A percentile compares a stretch with the other conserved stretches of the same genome.
Evolutionary conservation across 441 rosid species (phyloP).

Genomic region (Breynia disticha): DNA sequence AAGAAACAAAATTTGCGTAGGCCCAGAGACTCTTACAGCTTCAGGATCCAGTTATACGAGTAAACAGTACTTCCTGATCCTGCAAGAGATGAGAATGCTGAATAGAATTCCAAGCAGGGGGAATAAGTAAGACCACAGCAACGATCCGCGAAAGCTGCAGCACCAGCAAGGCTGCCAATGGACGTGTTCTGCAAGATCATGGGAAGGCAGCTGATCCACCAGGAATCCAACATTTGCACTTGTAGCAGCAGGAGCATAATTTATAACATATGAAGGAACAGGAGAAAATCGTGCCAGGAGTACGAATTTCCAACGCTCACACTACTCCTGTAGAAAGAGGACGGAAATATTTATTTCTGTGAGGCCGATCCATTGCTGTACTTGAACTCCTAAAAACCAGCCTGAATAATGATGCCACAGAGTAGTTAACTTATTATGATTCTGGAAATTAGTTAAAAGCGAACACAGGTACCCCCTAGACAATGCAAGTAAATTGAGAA

Average conservation of each 20-base stretch:
- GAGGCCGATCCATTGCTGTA: slow-evolving; percentile 62
- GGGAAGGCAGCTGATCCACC: slow-evolving; percentile 72
- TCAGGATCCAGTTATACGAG: slow-evolving; percentile 32
- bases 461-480: background rate
- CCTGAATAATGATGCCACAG: slow-evolving; percentile 33
- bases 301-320: slow-evolving; percentile 87
- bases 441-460: slow-evolving; percentile 1
- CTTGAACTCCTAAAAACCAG: slow-evolving; percentile 60
- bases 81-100: slow-evolving; percentile 65
- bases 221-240: slow-evolving; percentile 59
- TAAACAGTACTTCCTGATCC: slow-evolving; percentile 64
- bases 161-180: slow-evolving; percentile 88
- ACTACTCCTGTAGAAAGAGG: slow-evolving; percentile 74
- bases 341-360: slow-evolving; percentile 56
- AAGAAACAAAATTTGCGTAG: too few relatives aligned
- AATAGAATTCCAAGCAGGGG: slow-evolving; percentile 70
- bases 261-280: slow-evolving; percentile 74
- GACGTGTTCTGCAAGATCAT: slow-evolving; percentile 95
- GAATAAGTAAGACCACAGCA: slow-evolving; percentile 58
- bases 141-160: slow-evolving; percentile 56
- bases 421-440: slow-evolving; percentile 2
- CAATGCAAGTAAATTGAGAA: background rate
- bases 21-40: too few relatives aligned
- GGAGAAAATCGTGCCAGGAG: slow-evolving; percentile 98
- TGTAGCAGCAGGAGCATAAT: slow-evolving; percentile 87